Evolutionary conservation across 495 filamentous ascomycete genomes (phyloP), one percentile per base, ranked within the genome.

Genomic region (Podospora appendiculata): DNA sequence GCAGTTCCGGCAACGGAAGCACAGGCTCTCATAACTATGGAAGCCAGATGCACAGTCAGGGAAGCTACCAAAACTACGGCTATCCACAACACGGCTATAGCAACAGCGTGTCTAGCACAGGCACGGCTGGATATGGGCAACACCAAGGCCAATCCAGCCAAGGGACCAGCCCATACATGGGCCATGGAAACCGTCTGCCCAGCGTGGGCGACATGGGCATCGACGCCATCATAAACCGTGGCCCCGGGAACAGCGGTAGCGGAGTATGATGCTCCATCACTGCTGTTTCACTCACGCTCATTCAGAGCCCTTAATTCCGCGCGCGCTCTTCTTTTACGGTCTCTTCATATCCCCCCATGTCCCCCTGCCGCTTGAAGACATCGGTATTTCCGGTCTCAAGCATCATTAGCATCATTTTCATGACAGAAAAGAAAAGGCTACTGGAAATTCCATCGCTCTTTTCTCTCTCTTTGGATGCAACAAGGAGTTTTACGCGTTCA

Each of bases 151-250:
- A 41, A 13, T 18, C 17, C 53, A 70, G 68, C 47, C 69, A 72
- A 53, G 70, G 69, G 14, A 59, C 65, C 4, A 75, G 71, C 35
- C 74, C 74, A 7, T 77, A 77, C 51, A 64, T 77, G 66, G 62
- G 59, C 17, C 68, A 73, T 46, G 66, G 67, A 43, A 66, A 67
- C 56, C 60, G 77, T 9, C 65, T 78, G n/a, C 73, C 76, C 0
- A 77, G 73, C 50, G 72, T 77, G 46, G 60, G 61, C 8, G 75
- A 81, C 61, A 79, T 79, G 74, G 76, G 75, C 32, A 81, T 81
- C 61, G 75, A 74, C 52, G 66, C 73, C 32, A 76, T 81, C 49
- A 75, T 79, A 46, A 78, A 78, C 61, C 68, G 77, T 64, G 73
- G 56, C 41, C 50, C 58, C 32, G 54, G 48, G 35, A 51, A 45